Evolutionary conservation across 495 filamentous ascomycete species (phyloP).

Genomic region (Hyaloscypha finlandica): DNA sequence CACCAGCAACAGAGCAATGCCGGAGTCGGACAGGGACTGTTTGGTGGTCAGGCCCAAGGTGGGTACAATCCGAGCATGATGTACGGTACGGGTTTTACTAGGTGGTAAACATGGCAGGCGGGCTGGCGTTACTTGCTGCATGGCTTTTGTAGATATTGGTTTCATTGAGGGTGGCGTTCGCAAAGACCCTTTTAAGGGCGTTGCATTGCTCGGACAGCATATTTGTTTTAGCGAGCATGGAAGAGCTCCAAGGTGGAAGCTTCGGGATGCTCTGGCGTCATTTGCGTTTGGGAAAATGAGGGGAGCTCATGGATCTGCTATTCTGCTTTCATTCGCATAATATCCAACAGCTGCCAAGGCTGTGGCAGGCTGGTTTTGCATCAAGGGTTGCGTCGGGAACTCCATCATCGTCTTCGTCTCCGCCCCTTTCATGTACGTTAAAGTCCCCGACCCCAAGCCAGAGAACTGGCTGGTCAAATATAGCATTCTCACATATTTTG

Average conservation of each 20-base stretch:
- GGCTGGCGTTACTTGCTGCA: constrained; percentile 24
- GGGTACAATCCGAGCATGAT: constrained; percentile 91
- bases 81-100: constrained; percentile 75
- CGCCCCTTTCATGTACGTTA: constrained; percentile 79
- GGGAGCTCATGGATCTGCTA: constrained; percentile 39
- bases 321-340: constrained; percentile 36
- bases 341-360: constrained; percentile 22
- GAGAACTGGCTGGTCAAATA: constrained; percentile 50
- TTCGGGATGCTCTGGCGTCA: constrained; percentile 42
- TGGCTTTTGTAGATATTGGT: constrained; percentile 29
- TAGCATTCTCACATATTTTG: constrained; percentile 48
- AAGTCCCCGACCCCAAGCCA: constrained; percentile 35
- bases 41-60: constrained; percentile 94
- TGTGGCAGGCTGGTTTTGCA: constrained; percentile 39
- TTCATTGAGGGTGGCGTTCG: constrained; percentile 25
- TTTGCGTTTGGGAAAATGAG: constrained; percentile 45
- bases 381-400: constrained; percentile 48
- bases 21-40: constrained; percentile 84
- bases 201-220: constrained; percentile 28
- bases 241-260: constrained; percentile 39
- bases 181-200: constrained; percentile 28
- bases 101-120: constrained; percentile 59
- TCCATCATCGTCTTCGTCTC: constrained; percentile 69
- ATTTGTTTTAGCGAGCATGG: constrained; percentile 42
- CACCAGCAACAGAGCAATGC: constrained; percentile 72